These are phyloP conservation scores for Starmera dryadoides DNA, from an alignment of 805 yeast genomes.

Conservation along the genomic window DNA sequence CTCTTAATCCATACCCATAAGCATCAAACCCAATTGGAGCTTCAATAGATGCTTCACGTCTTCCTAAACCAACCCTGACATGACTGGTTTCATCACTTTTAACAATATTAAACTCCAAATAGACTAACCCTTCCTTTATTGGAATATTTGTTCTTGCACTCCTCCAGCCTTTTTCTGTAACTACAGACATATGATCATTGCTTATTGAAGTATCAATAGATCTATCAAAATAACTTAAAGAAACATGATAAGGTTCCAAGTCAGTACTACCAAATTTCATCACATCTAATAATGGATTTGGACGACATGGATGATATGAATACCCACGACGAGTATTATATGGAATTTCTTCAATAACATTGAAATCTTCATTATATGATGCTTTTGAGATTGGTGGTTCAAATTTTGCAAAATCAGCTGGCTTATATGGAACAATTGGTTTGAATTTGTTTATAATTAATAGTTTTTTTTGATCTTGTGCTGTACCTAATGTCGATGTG, in stretches of 20 bases:
- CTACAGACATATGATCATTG: conserved; percentile 34
- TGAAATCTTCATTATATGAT: conserved; percentile 21
- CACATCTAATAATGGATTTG: conserved; percentile 51
- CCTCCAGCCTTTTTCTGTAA: conserved; percentile 73
- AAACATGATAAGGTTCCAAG: conserved; percentile 52
- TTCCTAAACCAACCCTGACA: conserved; percentile 75
- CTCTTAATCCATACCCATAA: conserved; percentile 88
- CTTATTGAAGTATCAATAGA: conserved; percentile 47
- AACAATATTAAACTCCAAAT: conserved; percentile 66
- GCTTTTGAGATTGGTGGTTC: conserved; percentile 4
- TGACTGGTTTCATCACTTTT: conserved; percentile 34
- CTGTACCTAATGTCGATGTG: neutral
- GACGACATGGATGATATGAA: conserved; percentile 72
- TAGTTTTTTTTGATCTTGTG: neutral
- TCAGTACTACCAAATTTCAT: conserved; percentile 68
- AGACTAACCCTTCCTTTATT: conserved; percentile 72
- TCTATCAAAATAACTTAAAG: conserved; percentile 63
- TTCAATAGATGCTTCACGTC: conserved; percentile 84
- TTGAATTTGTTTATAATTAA: conserved; percentile 13
- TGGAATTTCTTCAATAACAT: conserved; percentile 68
- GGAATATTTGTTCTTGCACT: conserved; percentile 69
- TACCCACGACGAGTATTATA: conserved; percentile 65
- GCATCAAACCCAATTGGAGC: conserved; percentile 96
- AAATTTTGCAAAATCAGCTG: conserved; percentile 14
- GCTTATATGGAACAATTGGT: conserved; percentile 16